phyloP scores from a whole-genome alignment of 345 rosid genomes.

The Euphorbia lathyris region DNA sequence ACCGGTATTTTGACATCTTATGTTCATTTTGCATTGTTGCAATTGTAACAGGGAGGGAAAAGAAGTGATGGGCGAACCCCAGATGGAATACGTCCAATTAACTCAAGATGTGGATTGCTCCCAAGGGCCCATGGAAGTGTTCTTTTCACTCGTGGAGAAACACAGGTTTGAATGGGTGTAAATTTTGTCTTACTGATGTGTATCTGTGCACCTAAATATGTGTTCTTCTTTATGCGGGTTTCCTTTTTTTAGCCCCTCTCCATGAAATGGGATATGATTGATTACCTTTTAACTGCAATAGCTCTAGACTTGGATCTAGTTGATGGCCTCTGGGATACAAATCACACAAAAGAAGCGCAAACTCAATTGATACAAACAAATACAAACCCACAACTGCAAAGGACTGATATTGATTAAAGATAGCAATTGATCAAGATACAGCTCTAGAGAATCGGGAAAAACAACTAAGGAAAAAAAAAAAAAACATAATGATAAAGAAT shows the following conservation, averaged over 20 bases:
- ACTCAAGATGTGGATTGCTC: conserved; percentile 82
- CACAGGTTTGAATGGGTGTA: conserved; percentile 57
- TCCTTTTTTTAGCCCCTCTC: neutral
- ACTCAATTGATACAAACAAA: too few species aligned
- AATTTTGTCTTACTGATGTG: conserved; percentile 6
- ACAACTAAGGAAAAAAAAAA: too few species aligned
- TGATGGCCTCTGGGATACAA: too few species aligned
- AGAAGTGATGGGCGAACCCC: conserved; percentile 92
- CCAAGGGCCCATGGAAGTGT: conserved; percentile 99
- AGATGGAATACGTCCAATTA: conserved; percentile 79
- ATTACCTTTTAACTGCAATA: too few species aligned
- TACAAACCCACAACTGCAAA: too few species aligned
- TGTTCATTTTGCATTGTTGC: conserved; percentile 11
- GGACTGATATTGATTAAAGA: too few species aligned
- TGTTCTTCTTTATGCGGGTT: neutral
- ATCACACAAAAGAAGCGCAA: too few species aligned
- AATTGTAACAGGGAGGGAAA: conserved; percentile 70
- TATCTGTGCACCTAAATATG: neutral
- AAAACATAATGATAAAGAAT: too few species aligned
- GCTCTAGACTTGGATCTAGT: too few species aligned
- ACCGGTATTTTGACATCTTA: neutral
- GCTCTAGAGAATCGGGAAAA: too few species aligned
- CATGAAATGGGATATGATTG: neutral
- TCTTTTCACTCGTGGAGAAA: conserved; percentile 99
- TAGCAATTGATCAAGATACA: too few species aligned